Conservation (phyloP, 139 green algal genomes). For the Closterium sp. region DNA sequence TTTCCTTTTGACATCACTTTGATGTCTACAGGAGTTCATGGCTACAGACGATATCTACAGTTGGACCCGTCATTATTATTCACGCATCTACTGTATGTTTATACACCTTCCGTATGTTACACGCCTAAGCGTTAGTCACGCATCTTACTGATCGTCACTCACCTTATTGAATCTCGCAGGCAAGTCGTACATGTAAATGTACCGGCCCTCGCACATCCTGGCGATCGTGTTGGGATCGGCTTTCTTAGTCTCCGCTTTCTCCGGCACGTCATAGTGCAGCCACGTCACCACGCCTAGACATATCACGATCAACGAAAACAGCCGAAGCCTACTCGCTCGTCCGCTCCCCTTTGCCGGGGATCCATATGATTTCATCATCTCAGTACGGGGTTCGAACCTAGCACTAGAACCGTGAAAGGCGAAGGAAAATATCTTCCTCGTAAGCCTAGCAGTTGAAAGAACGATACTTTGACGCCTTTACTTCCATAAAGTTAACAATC, state of each 20-base stretch:
- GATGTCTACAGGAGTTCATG: too few species aligned
- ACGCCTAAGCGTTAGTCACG: neutral
- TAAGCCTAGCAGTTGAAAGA: too few species aligned
- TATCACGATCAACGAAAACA: neutral
- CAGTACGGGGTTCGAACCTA: too few species aligned
- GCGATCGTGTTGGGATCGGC: neutral
- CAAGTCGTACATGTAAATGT: neutral
- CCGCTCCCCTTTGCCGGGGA: neutral
- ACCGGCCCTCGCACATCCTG: neutral
- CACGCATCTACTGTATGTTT: too few species aligned
- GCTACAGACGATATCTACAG: too few species aligned
- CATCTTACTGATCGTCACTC: neutral
- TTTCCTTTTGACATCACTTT: too few species aligned
- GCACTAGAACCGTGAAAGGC: too few species aligned
- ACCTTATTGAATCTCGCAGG: neutral
- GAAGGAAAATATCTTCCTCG: too few species aligned
- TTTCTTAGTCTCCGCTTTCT: neutral
- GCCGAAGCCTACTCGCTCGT: neutral
- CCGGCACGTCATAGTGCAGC: neutral
- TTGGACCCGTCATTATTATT: too few species aligned
- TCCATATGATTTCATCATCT: neutral
- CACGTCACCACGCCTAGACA: neutral
- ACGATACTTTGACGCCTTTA: too few species aligned
- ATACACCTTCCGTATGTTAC: neutral
- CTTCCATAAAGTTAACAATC: neutral